Evolutionary conservation across 352 stramenopile genomes (phyloP), one percentile per base, ranked within the genome.

Genomic region (Globisporangium echinulatum): DNA sequence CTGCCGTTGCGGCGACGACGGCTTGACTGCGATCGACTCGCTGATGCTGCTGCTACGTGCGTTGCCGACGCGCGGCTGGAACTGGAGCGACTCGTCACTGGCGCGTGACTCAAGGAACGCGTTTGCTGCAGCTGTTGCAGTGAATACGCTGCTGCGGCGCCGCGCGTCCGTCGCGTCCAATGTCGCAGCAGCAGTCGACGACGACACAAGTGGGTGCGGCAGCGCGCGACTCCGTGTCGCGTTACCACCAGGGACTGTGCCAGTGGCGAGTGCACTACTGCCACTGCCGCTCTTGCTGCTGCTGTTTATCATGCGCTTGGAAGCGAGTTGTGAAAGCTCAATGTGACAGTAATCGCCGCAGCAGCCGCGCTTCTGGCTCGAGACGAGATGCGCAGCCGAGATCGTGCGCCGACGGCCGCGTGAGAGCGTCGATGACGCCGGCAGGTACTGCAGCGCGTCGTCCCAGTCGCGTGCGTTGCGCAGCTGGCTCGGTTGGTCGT

Each of bases 341-440:
- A 87, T 56, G 15, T 74, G 63, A 38, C 83, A 93, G 47, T 82
- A 89, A 52, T 93, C 83, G 10, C 83, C 83, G 11, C 70, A 78
- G 49, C 83, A 93, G 13, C 83, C 83, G 49, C 68, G 70, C 58
- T 87, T 88, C 44, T 92, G 83, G 54, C 83, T 92, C 11, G 77
- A 93, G 14, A 79, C 68, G 6, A 93, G 64, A 49, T 90, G 79
- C 13, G 78, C 72, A 14, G 81, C 83, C 13, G 83, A 87, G 9
- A 88, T 52, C 4, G 74, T 68, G 14, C 83, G 77, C 1, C 75
- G 62, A 2, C 80, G 67, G 3, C 67, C 69, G n/a, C 75, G 74
- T n/a, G 81, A 91, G 0, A 91, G 50, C 0, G 75, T 72, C 1
- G 77, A 90, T 0, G 65, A 77, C 7, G 68, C 54, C 3, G 79